These are phyloP conservation scores for Podila epigama DNA, from an alignment of 192 early-diverging fungal species.

Conservation along the genomic window DNA sequence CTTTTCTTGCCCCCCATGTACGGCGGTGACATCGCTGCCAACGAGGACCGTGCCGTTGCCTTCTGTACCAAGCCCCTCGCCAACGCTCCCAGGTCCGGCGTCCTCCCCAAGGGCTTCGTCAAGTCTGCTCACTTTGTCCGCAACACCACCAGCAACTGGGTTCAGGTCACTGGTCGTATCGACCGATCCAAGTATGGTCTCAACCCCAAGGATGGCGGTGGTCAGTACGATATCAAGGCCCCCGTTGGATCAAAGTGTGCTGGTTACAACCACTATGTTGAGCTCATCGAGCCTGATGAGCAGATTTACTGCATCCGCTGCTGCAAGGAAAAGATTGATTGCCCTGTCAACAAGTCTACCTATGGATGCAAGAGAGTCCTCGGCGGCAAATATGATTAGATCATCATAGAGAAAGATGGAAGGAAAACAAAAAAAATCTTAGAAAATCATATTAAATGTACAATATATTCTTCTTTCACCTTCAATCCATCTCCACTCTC, in stretches of 20 bases:
- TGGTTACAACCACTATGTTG: conserved; percentile 58
- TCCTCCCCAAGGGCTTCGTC: conserved; percentile 53
- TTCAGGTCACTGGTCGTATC: conserved; percentile 63
- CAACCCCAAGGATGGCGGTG: conserved; percentile 54
- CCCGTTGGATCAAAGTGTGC: conserved; percentile 53
- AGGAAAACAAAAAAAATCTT: too few relatives aligned
- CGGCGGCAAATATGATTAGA: conserved; percentile 28
- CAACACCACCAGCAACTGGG: conserved; percentile 30
- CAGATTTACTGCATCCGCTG: conserved; percentile 59
- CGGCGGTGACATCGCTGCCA: conserved; percentile 48
- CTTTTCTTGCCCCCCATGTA: conserved; percentile 57
- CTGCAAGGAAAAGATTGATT: conserved; percentile 45
- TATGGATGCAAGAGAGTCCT: conserved; percentile 39
- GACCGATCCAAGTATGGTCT: conserved; percentile 47
- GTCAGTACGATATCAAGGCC: conserved; percentile 59
- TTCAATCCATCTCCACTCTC: too few relatives aligned
- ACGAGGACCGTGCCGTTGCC: conserved; percentile 53
- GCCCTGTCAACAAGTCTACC: conserved; percentile 42
- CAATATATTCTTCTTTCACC: too few relatives aligned
- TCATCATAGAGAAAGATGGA: not conserved
- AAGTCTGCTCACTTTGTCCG: conserved; percentile 45
- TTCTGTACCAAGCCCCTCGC: conserved; percentile 51
- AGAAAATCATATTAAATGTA: too few relatives aligned
- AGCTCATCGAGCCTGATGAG: conserved; percentile 59
- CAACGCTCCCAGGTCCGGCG: conserved; percentile 43